Evolutionary conservation across 1,139 yeast species (phyloP), one percentile per base, ranked within the genome.

Genomic region (Pneumocystis murina): DNA sequence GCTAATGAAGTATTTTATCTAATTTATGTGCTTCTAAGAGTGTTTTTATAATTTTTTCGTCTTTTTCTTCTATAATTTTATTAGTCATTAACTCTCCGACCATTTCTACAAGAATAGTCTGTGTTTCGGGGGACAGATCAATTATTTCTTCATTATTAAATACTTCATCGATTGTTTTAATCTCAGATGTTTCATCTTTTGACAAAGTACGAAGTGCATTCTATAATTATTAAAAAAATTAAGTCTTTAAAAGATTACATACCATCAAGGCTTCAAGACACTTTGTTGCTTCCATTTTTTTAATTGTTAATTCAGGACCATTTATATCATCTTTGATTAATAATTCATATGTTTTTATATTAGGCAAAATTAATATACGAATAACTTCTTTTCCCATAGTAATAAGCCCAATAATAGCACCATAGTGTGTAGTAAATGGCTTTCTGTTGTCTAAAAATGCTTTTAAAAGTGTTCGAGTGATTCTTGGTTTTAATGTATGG

Each of bases 361-460:
- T 94, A 0, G 97, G 97, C 59, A 91, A 77, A 65, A 94, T 79
- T 0, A 89, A 83, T 61, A 92, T 85, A 68, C 96, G 82, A 54
- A 92, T 83, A 8, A 94, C 95, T 74, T 94, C 98, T 16, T 84
- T 79, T 1, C 97, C 98, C 73, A 94, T 77, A 38, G 86, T 88
- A 66, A 82, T 82, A 71, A 92, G 81, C 2, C 97, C 98, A 61
- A 84, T 81, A 61, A 94, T 82, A 3, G 97, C 87, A 59, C 99
- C 99, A 70, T 87, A 92, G 68, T 90, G 90, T 0, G 97, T 89
- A 1, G 96, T 96, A 14, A 86, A 81, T 0, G 92, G 92, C 70
- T 89, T 81, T 4, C 84, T 78, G 20, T 82, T 78, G 68, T 92
- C 96, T 74, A 94, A 79, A 69, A 94, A 87, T 0, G 97, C 97